A percentile compares a stretch with the other conserved stretches of the same genome.
phyloP scores from a whole-genome alignment of 1,139 yeast genomes.

The Yamadazyma conglobata region DNA sequence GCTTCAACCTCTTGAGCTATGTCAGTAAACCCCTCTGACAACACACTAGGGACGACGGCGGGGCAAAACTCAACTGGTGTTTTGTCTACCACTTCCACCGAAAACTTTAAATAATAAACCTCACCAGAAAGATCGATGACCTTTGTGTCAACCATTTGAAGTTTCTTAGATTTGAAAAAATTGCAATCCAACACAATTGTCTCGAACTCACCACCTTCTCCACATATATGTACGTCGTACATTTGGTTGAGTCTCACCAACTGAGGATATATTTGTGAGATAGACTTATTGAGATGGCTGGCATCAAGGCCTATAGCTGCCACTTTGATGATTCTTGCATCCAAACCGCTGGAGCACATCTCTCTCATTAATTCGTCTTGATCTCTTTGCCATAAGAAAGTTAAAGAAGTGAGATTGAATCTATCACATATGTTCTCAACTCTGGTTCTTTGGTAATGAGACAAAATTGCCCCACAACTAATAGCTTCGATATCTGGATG shows the following conservation, averaged over 20 bases:
- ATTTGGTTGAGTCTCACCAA: constrained; percentile 54
- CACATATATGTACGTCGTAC: constrained; percentile 90
- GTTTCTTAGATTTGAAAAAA: constrained; percentile 53
- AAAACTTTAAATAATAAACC: constrained; percentile 59
- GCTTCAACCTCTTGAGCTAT: constrained; percentile 3
- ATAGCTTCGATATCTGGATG: constrained; percentile 83
- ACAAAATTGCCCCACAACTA: constrained; percentile 91
- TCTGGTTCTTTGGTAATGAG: constrained; percentile 88
- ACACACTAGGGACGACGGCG: constrained; percentile 39
- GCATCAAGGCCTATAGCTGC: constrained; percentile 83
- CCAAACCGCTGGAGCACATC: constrained; percentile 70
- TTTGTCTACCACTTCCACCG: constrained; percentile 43
- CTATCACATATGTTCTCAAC: constrained; percentile 88
- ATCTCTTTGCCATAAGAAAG: constrained; percentile 87
- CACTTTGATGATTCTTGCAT: constrained; percentile 85
- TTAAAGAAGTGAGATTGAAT: constrained; percentile 61
- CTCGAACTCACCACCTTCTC: constrained; percentile 98
- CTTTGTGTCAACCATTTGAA: constrained; percentile 43
- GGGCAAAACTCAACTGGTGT: constrained; percentile 25
- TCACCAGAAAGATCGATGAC: constrained; percentile 48
- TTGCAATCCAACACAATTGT: constrained; percentile 89
- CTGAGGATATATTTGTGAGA: constrained; percentile 59
- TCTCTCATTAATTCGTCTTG: constrained; percentile 78
- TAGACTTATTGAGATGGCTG: constrained; percentile 62
- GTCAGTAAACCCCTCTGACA: constrained; percentile 43